These are phyloP conservation scores for Plenodomus tracheiphilus DNA, from an alignment of 2,329 filamentous ascomycete species.

Conservation along the genomic window DNA sequence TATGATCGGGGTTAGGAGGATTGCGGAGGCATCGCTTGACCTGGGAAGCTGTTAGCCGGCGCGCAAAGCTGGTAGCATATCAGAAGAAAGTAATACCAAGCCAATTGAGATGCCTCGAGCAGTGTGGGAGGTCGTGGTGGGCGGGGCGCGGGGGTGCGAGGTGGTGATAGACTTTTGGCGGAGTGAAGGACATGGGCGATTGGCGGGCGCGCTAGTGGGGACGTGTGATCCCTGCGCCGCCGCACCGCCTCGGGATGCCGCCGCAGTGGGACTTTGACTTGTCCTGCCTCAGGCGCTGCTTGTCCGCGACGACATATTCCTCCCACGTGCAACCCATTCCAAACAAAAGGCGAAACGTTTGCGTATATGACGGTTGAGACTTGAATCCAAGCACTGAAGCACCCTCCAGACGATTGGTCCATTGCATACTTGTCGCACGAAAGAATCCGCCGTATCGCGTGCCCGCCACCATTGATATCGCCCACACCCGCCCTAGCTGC, in stretches of 20 bases:
- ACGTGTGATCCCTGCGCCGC: constrained; percentile 16
- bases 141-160: constrained; percentile 18
- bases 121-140: constrained; percentile 9
- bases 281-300: background rate
- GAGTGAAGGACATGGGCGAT: constrained; percentile 10
- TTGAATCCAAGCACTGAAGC: too few relatives aligned
- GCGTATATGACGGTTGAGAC: too few relatives aligned
- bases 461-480: background rate
- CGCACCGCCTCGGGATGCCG: constrained; percentile 10
- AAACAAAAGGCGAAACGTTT: too few relatives aligned
- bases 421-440: too few relatives aligned
- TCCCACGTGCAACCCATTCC: too few relatives aligned
- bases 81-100: too few relatives aligned
- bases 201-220: too few relatives aligned
- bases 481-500: too few relatives aligned
- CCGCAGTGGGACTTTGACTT: background rate
- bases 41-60: constrained; percentile 20
- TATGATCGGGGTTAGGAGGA: background rate
- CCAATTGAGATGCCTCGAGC: constrained; percentile 39
- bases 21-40: constrained; percentile 34
- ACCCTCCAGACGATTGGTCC: too few relatives aligned
- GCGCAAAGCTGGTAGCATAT: too few relatives aligned
- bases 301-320: too few relatives aligned
- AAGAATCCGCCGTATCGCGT: too few relatives aligned
- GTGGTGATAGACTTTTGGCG: constrained; percentile 33